Evolutionary conservation across 352 stramenopile genomes (phyloP), one percentile per base, ranked within the genome.

Genomic region (Phytopythium cucurbitacearum): DNA sequence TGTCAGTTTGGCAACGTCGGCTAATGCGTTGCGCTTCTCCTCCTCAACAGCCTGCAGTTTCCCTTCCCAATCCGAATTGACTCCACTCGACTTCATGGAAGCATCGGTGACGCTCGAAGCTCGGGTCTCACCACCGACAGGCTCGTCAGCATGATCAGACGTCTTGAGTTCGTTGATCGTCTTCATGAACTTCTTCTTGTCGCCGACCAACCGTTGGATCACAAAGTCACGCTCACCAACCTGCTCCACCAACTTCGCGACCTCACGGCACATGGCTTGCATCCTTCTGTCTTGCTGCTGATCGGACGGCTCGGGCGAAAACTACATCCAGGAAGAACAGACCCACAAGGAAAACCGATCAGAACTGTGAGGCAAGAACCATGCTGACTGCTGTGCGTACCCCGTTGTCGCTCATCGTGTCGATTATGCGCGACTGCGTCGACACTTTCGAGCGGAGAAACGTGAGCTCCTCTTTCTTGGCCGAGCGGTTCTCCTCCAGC

Each of bases 381-480:
- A 49, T 12, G 10, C 6, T 21, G 42, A 10, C 5, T 12, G n/a
- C 32, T 8, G 15, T 13, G 11, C 10, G 10, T 3, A 83, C 74
- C 65, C 72, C 60, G 12, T 71, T 68, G 38, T 79, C 66, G 37
- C 59, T 66, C 60, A 85, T 73, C 15, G 67, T 70, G 9, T 69
- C 64, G 48, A 87, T 85, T 41, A 85, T 81, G 42, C 69, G 65
- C 47, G 73, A 67, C 55, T 87, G 76, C 1, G 70, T 80, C 15
- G 67, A 56, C n/a, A 86, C 58, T 6, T 76, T 76, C 8, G 60
- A 73, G 42, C 65, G 60, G 41, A 88, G 52, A 32, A 75, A 67
- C 12, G 79, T 59, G 13, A 87, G 56, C 53, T 85, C 72, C 34
- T 66, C 58, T 42, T 69, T 66, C 15, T 74, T 73, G 32, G 72